These are phyloP conservation scores for Dipodascopsis uninucleata DNA, from an alignment of 805 yeast species.

Conservation along the genomic window DNA sequence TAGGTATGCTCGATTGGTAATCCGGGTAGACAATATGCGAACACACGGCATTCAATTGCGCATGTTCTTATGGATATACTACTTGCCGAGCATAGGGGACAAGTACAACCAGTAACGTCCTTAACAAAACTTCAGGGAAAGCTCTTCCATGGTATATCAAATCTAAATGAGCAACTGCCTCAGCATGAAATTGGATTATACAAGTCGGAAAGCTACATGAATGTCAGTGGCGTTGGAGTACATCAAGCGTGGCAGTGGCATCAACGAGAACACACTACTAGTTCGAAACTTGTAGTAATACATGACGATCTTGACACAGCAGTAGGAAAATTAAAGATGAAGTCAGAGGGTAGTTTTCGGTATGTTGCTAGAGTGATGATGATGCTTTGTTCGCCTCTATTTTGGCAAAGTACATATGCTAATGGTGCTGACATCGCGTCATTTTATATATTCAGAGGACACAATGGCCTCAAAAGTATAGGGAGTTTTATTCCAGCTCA, in stretches of 20 bases:
- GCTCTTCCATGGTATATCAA: slow-evolving; percentile 30
- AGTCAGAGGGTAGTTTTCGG: slow-evolving; percentile 55
- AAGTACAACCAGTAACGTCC: slow-evolving; percentile 8
- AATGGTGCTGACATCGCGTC: too few relatives aligned
- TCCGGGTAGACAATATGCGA: slow-evolving; percentile 58
- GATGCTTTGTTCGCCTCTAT: not conserved
- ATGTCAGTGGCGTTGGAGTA: slow-evolving; percentile 60
- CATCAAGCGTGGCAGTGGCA: slow-evolving; percentile 46
- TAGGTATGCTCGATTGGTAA: slow-evolving; percentile 64
- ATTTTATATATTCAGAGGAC: slow-evolving; percentile 54
- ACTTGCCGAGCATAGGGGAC: slow-evolving; percentile 16
- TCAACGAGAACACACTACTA: slow-evolving; percentile 28
- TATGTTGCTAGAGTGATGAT: not conserved
- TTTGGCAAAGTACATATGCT: not conserved
- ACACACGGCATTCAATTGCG: slow-evolving; percentile 79
- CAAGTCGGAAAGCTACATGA: slow-evolving; percentile 62
- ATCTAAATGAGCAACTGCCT: slow-evolving; percentile 25
- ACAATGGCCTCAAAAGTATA: slow-evolving; percentile 73
- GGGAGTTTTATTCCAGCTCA: slow-evolving; percentile 44
- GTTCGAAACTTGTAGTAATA: slow-evolving; percentile 52
- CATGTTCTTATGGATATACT: slow-evolving; percentile 48
- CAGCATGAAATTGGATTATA: slow-evolving; percentile 42
- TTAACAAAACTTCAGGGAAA: slow-evolving; percentile 13
- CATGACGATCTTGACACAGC: slow-evolving; percentile 76
- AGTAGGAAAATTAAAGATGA: slow-evolving; percentile 61